Conservation (phyloP, 2,329 filamentous ascomycete species). For the Aspergillus sp. region DNA sequence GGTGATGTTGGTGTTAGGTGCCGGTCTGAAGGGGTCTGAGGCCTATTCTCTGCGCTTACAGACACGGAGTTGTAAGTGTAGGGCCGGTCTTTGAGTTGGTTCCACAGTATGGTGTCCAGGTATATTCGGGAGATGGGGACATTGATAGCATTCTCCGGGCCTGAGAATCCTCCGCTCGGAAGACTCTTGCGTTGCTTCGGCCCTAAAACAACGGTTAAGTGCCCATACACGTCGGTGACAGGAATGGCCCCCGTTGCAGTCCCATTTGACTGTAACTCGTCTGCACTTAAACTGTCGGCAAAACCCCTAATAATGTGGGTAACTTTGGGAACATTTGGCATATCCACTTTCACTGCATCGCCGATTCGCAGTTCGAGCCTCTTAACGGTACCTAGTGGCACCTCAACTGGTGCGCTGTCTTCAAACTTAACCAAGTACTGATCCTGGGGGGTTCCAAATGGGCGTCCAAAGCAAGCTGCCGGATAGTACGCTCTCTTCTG, state of each 20-base stretch:
- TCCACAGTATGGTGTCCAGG: slow-evolving; percentile 48
- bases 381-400: slow-evolving; percentile 42
- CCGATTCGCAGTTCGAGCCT: slow-evolving; percentile 45
- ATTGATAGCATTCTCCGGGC: slow-evolving; percentile 34
- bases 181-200: slow-evolving; percentile 45
- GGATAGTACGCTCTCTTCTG: slow-evolving; percentile 59
- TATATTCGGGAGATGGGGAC: slow-evolving; percentile 48
- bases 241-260: slow-evolving; percentile 24
- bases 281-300: slow-evolving; percentile 32
- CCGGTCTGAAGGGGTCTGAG: slow-evolving; percentile 39
- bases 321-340: slow-evolving; percentile 42
- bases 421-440: slow-evolving; percentile 50
- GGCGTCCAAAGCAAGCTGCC: slow-evolving; percentile 55
- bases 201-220: slow-evolving; percentile 41
- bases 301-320: slow-evolving; percentile 46
- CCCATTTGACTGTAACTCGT: slow-evolving; percentile 25
- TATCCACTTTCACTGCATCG: slow-evolving; percentile 49
- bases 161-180: slow-evolving; percentile 30
- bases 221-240: slow-evolving; percentile 45
- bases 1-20: slow-evolving; percentile 48
- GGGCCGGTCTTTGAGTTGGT: slow-evolving; percentile 42
- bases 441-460: slow-evolving; percentile 36
- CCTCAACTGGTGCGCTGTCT: slow-evolving; percentile 42
- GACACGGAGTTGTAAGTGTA: slow-evolving; percentile 32
- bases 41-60: slow-evolving; percentile 18